phyloP scores from a whole-genome alignment of 106 monocot species.

The Dioscorea dumetorum region DNA sequence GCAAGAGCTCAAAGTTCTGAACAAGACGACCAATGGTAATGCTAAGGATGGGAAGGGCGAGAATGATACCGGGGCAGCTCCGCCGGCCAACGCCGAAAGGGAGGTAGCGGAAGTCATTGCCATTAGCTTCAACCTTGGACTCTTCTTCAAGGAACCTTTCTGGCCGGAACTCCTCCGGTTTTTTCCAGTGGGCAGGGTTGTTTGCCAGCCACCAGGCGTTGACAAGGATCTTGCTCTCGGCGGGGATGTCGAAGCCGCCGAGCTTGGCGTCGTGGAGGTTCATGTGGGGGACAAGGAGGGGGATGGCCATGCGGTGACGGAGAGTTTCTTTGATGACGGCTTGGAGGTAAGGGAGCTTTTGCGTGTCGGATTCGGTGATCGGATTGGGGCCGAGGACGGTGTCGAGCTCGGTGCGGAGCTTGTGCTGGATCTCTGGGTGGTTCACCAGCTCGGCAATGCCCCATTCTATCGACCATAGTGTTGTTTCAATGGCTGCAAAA shows the following conservation, averaged over 20 bases:
- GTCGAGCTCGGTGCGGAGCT: conserved; percentile 41
- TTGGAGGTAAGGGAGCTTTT: conserved; percentile 59
- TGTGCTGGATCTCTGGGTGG: conserved; percentile 47
- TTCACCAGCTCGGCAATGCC: conserved; percentile 66
- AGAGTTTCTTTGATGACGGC: conserved; percentile 67
- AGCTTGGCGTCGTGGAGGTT: conserved; percentile 66
- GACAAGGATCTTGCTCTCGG: conserved; percentile 65
- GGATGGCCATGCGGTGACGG: conserved; percentile 66
- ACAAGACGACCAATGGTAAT: conserved; percentile 65
- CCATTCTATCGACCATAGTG: conserved; percentile 65
- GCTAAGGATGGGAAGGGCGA: conserved; percentile 71
- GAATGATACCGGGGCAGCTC: conserved; percentile 75
- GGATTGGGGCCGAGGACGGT: conserved; percentile 48
- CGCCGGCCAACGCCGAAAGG: conserved; percentile 67
- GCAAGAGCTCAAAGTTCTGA: conserved; percentile 73
- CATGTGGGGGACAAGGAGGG: conserved; percentile 80
- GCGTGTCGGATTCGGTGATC: conserved; percentile 60
- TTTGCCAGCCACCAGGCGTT: conserved; percentile 82
- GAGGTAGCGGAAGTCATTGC: conserved; percentile 65
- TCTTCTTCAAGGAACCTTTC: conserved; percentile 79
- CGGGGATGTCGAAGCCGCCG: conserved; percentile 61
- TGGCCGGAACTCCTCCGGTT: conserved; percentile 67
- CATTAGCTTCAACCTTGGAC: conserved; percentile 53
- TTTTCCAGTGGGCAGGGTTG: conserved; percentile 60
- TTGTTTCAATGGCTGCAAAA: conserved; percentile 48